A percentile compares a stretch with the other conserved stretches of the same genome.
Conservation (phyloP, 139 green algal genomes). For the Coelastrella sp. region DNA sequence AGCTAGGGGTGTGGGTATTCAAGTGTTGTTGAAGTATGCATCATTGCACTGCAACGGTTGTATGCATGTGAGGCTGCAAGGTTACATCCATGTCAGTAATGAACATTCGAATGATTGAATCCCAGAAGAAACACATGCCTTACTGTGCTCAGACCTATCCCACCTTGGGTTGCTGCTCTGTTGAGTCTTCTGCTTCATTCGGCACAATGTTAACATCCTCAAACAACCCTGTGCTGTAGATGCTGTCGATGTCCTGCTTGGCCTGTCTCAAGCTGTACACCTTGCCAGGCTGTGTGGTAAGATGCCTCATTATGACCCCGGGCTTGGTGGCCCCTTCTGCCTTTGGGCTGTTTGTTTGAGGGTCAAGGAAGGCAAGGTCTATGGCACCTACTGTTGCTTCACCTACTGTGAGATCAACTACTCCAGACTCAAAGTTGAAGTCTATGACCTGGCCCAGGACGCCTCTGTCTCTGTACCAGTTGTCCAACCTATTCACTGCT, state of each 20-base stretch:
- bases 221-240: slow-evolving; percentile 94
- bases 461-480: slow-evolving; percentile 90
- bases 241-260: slow-evolving; percentile 87
- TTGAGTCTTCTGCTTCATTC: slow-evolving; percentile 81
- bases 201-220: slow-evolving; percentile 95
- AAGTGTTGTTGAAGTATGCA: no score
- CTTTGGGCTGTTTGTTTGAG: slow-evolving; percentile 62
- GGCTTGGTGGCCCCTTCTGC: slow-evolving; percentile 81
- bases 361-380: slow-evolving; percentile 83
- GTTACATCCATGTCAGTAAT: not conserved
- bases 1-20: no score
- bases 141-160: not conserved
- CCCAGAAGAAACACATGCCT: not conserved
- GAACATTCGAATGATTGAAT: no score
- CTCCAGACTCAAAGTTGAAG: slow-evolving; percentile 57
- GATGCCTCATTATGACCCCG: slow-evolving; percentile 84
- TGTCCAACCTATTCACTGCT: slow-evolving; percentile 80
- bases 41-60: no score
- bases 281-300: slow-evolving; percentile 68
- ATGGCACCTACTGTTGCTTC: slow-evolving; percentile 85
- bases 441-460: slow-evolving; percentile 84
- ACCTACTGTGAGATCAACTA: slow-evolving; percentile 57
- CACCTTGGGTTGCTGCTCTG: slow-evolving; percentile 68
- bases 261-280: slow-evolving; percentile 56
- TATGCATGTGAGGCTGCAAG: not conserved